Base-by-base conservation (phyloP, 768 basidiomycete species). In the Agaricus blazei region DNA sequence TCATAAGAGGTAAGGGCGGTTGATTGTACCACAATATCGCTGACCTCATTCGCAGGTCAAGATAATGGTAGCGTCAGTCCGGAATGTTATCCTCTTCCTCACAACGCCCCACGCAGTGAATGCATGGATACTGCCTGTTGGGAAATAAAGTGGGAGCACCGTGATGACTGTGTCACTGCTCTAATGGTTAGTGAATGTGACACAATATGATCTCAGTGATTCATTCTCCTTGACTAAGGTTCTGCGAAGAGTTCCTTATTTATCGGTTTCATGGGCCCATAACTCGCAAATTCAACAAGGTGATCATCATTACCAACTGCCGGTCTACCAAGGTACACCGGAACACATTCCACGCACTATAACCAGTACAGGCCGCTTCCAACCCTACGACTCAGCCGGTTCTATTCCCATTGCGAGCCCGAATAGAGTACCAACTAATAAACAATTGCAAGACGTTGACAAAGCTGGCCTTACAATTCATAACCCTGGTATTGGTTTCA, bases 201-300 rank as follows among this genome's bases (percentile, higher is more conserved):
- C 4, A 11, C 23, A 1, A 4, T 23, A 26, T 12, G 51, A 31
- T 9, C 24, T 38, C 36, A 29, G 9, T 58, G 27, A 34, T 52
- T 60, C 24, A 45, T 9, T 36, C 26, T 48, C n/a, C 11, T 34
- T 43, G 41, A 26, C 29, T 9, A 58, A 92, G 90, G 81, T 87
- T 3, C 74, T 92, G 59, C 81, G 85, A 55, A 75, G 78, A 56
- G 73, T 90, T 15, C 84, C 88, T 42, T 84, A 88, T 65, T 66
- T 92, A 9, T 83, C 80, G 1, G 84, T 88, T 6, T 88, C 88
- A 24, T 91, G 90, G 89, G 87, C 88, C 15, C 89, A 91, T 66
- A 84, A 85, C 55, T 79, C 56, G 37, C 40, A 48, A 48, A 29
- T 1, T 24, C 47, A 27, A 15, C 41, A 11, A 2, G 12, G 29